phyloP scores from a whole-genome alignment of 176 grass and related monocot genomes.

The Areca catechu region DNA sequence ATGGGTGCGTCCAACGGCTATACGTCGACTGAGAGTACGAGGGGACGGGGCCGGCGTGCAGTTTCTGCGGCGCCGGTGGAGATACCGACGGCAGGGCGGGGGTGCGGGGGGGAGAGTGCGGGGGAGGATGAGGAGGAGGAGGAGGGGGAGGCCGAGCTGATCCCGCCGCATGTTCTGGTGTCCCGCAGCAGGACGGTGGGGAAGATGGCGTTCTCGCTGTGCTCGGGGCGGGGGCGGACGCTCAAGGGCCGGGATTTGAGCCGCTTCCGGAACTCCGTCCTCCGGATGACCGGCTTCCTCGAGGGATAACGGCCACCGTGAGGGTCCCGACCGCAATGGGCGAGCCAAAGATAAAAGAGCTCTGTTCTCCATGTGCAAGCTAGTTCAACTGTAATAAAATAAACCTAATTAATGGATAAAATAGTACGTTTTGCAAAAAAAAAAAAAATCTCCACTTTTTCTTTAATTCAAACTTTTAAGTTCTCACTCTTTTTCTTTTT shows the following conservation, averaged over 20 bases:
- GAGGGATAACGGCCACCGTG: conserved; percentile 36
- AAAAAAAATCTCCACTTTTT: too few relatives aligned
- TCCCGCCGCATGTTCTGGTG: conserved; percentile 62
- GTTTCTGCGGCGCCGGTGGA: conserved; percentile 27
- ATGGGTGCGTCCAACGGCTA: neutral
- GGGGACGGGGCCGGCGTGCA: too few relatives aligned
- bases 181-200: conserved; percentile 25
- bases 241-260: conserved; percentile 57
- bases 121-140: conserved; percentile 23
- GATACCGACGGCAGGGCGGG: conserved; percentile 24
- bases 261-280: conserved; percentile 46
- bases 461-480: too few relatives aligned
- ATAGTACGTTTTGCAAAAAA: too few relatives aligned
- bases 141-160: conserved; percentile 1
- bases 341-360: too few relatives aligned
- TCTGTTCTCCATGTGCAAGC: too few relatives aligned
- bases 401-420: too few relatives aligned
- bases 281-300: conserved; percentile 73
- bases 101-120: neutral
- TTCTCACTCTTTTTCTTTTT: too few relatives aligned
- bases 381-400: too few relatives aligned
- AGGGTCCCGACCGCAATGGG: too few relatives aligned
- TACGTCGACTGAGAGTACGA: neutral
- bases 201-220: conserved; percentile 36
- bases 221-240: conserved; percentile 44